Evolutionary conservation across 2,329 filamentous ascomycete species (phyloP), one percentile per base, ranked within the genome.

Genomic region (Chalaropsis thielavioides): DNA sequence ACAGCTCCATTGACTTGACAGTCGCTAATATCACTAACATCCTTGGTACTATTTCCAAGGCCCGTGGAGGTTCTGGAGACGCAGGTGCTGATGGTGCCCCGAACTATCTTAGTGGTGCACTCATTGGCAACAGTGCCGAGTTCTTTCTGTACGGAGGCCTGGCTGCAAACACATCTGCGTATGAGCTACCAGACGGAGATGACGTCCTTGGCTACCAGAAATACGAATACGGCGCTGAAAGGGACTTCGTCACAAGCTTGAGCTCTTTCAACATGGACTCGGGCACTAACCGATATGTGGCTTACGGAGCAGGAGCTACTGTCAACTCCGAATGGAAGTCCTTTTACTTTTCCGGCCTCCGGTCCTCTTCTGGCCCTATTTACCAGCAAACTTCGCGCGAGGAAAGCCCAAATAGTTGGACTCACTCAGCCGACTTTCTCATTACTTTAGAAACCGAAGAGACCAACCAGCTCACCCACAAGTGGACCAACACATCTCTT

Each of bases 311-410:
- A 1, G 80, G 79, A 0, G 84, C 79, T 11, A 88, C 77, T 54
- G 83, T 82, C 0, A 86, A 86, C 0, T 88, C 85, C 0, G 87
- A 90, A 72, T 85, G 88, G 68, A 79, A 84, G 69, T 85, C 84
- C 0, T 90, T 83, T 76, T 89, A 89, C 69, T 88, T 90, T 68
- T 82, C 83, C 0, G 87, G 87, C 0, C 74, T 86, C 72, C 80
- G 76, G 15, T 78, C 82, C 0, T 72, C 76, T 0, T 78, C 75
- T 69, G 83, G 82, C 0, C 73, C 77, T 0, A 79, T 88, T 54
- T 78, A 76, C 65, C 63, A 71, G 6, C 63, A 66, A 0, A 15
- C n/a, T 4, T 75, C 75, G 75, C n/a, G 1, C 3, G 46, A 56
- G 5, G 40, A 38, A 10, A 43, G 54, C 1, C 10, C 56, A 17